Base-by-base conservation (phyloP, 495 filamentous ascomycete species). In the Podospora fimiseda region DNA sequence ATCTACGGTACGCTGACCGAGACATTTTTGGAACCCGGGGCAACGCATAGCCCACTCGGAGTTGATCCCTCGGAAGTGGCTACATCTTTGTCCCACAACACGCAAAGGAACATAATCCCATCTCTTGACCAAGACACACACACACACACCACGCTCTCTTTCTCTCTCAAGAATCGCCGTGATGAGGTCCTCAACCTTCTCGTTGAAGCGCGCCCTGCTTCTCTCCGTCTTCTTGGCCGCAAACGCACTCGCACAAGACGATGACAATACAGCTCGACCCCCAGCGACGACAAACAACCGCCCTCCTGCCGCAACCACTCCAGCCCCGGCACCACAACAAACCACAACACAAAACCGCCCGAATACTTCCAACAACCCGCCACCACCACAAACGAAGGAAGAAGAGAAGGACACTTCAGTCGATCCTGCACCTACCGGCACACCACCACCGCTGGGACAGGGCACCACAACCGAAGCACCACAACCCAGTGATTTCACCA, bases 181-280 rank as follows among this genome's bases (percentile, higher is more conserved):
- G 18, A 70, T 70, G 67, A 48, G 52, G 38, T 47, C 58, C 9
- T 43, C 61, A 49, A 60, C 51, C 18, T 47, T 64, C 41, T 68
- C 68, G 50, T 51, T 69, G 60, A 69, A 60, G 64, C 62, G 68
- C 43, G 61, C 58, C 48, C 55, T 69, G 40, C 62, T 70, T 48
- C 56, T 69, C 15, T 60, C 72, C 14, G 55, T 60, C 33, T 50
- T 66, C 47, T 52, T 67, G 20, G 53, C 68, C 23, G 52, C 65
- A n/a, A 49, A 45, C 8, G 70, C 53, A 18, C 33, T 69, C 39
- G 71, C 70, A 13, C 72, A 75, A 51, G 48, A 62, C 43, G 50
- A 56, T 21, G 40, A 60, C 23, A 41, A 45, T 27, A 21, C 30
- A 15, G 36, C 16, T 15, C 50, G 22, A 37, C 33, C 33, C 2